Evolutionary conservation across 2,329 filamentous ascomycete genomes (phyloP).

Genomic region (Ophiocordyceps sinensis): DNA sequence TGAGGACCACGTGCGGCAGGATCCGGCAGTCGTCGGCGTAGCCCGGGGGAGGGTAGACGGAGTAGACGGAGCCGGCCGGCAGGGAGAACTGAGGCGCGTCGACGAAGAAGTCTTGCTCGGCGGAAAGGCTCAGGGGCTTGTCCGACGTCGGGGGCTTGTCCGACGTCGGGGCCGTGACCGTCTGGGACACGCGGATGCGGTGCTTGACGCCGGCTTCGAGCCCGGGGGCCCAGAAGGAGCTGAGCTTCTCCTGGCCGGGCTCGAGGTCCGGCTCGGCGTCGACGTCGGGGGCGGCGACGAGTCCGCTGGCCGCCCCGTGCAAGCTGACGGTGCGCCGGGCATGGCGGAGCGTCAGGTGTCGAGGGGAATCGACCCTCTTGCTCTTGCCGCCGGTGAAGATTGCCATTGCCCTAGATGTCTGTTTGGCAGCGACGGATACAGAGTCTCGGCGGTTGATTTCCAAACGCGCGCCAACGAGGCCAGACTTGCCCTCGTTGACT

Average conservation of each 20-base stretch:
- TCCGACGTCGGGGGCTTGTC: background rate
- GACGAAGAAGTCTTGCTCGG: conserved; percentile 18
- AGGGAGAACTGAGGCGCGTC: conserved; percentile 20
- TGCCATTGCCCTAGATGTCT: too few species aligned
- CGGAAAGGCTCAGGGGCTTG: background rate
- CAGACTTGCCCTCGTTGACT: too few species aligned
- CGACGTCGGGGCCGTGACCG: background rate
- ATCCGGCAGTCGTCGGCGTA: conserved; percentile 16
- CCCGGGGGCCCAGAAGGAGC: conserved; percentile 7
- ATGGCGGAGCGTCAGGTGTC: background rate
- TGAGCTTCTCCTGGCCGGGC: conserved; percentile 7
- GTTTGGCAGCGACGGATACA: too few species aligned
- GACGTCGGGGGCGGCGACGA: background rate
- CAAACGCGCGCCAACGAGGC: too few species aligned
- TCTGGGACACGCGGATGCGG: conserved; percentile 2
- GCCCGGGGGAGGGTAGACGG: conserved; percentile 23
- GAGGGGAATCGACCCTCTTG: background rate
- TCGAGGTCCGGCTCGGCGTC: background rate
- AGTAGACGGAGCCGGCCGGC: conserved; percentile 18
- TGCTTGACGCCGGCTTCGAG: conserved; percentile 6
- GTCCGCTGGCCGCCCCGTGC: background rate
- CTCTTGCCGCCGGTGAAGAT: background rate
- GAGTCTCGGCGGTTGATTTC: too few species aligned
- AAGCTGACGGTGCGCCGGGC: background rate
- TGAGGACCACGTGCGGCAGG: conserved; percentile 29